Evolutionary conservation across 2,329 filamentous ascomycete species (phyloP), one percentile per base, ranked within the genome.

Genomic region (Penicillium sp.): DNA sequence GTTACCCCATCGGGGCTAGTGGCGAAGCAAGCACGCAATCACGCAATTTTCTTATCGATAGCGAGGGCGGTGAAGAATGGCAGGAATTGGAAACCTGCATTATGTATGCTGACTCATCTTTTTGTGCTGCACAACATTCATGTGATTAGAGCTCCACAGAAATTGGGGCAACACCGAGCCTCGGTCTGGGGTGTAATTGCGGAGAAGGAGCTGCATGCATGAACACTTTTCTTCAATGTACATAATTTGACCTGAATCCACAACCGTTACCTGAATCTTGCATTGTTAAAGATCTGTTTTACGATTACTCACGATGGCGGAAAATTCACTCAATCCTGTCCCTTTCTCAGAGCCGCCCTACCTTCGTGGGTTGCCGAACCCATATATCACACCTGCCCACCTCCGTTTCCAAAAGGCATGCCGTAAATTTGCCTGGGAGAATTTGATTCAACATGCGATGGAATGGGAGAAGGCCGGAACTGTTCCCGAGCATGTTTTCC

Each of bases 311-410:
- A 40, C 29, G 15, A 68, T 68, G 65, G 62, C 58, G 3, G 55
- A 56, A n/a, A 65, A 65, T 38, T 62, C 65, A 9, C 40, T 49
- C 8, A 66, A 65, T 41, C 65, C 74, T 3, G 66, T 87, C 24
- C 87, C 87, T 44, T 88, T 89, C 71, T 83, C 84, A 4, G 87
- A 90, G 60, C 87, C 87, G 1, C 79, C 86, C 1, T 89, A 84
- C 72, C 77, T 89, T 41, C 76, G 75, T 58, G 85, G 85, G 45
- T 74, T 88, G 2, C 87, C 86, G 0, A 87, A 83, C 0, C 82
- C 86, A 10, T 87, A 88, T 72, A 87, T 87, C 72, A 83, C 79
- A 23, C 75, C 79, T 3, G 81, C 82, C 3, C 86, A 89, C 64
- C 73, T 75, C 12, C 73, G 71, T 62, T 88, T 83, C 75, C 86